phyloP scores from a whole-genome alignment of 257 asterid genomes.

The Solanum raphanifolium region DNA sequence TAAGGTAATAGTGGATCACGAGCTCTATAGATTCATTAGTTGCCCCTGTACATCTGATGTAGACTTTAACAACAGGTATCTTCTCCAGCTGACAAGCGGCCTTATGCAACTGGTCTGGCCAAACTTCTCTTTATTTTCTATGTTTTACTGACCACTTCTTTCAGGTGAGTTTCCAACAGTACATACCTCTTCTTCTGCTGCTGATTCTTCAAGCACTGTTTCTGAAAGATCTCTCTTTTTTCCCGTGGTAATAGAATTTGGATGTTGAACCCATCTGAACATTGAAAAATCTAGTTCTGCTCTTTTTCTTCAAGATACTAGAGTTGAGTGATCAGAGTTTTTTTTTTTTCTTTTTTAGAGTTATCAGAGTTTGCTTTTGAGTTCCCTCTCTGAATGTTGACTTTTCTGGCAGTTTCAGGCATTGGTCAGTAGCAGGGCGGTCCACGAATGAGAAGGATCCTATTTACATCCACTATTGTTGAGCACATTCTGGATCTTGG shows the following conservation, averaged over 20 bases:
- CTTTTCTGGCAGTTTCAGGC: neutral
- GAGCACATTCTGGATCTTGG: neutral
- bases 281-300: neutral
- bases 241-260: neutral
- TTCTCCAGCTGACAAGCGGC: neutral
- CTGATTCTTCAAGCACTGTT: neutral
- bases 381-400: neutral
- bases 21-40: neutral
- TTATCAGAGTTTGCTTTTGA: neutral
- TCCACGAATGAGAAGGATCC: neutral
- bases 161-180: neutral
- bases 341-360: neutral
- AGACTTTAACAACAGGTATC: neutral
- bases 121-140: neutral
- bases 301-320: neutral
- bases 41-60: neutral
- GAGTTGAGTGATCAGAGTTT: neutral
- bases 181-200: neutral
- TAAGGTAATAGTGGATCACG: neutral
- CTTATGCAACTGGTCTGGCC: neutral
- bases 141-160: neutral
- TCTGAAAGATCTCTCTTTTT: neutral
- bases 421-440: neutral
- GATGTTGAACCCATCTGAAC: neutral
- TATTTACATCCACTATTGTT: neutral